Evolutionary conservation across 2,329 filamentous ascomycete genomes (phyloP), one percentile per base, ranked within the genome.

Genomic region (Hirsutella rhossiliensis): DNA sequence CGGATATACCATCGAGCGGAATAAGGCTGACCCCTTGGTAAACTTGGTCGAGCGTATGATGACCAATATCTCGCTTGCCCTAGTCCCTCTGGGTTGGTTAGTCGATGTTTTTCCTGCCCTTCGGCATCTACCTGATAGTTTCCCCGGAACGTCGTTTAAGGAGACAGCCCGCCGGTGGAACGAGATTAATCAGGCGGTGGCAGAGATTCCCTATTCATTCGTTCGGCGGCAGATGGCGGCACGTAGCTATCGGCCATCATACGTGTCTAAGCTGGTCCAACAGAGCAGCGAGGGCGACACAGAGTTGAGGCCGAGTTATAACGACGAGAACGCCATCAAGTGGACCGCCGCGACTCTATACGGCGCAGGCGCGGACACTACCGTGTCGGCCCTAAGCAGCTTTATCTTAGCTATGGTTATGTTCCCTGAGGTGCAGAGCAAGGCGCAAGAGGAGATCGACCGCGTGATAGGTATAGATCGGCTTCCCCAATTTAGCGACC

Each of bases 371-470:
- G 20, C 43, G 3, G 44, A 48, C 4, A 48, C 46, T 5, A 42
- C 17, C 7, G 28, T 41, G 6, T 30, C 30, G 3, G 30, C 44
- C 9, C 11, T 48, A 1, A 36, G 12, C 11, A 31, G 13, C 30
- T 69, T 73, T 47, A 56, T 71, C 2, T 58, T 68, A 19, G 73
- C 72, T 5, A 71, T 75, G 68, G 50, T 62, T 0, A 50, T 68
- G 1, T 59, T 64, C n/a, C 58, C 60, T 1, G 59, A 59, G 1
- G 65, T 70, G 0, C 68, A 72, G 46, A 63, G 53, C 47, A 56
- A 54, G 32, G 67, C 62, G 0, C 65, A 67, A 34, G 50, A 50
- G 0, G 64, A 69, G 38, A 58, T 75, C 3, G 67, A 72, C 39
- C 45, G 55, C 0, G 60, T 72, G 2, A 57, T 71, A 17, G 69